phyloP scores from a whole-genome alignment of 352 stramenopile genomes.

The Pythium dissimile region DNA sequence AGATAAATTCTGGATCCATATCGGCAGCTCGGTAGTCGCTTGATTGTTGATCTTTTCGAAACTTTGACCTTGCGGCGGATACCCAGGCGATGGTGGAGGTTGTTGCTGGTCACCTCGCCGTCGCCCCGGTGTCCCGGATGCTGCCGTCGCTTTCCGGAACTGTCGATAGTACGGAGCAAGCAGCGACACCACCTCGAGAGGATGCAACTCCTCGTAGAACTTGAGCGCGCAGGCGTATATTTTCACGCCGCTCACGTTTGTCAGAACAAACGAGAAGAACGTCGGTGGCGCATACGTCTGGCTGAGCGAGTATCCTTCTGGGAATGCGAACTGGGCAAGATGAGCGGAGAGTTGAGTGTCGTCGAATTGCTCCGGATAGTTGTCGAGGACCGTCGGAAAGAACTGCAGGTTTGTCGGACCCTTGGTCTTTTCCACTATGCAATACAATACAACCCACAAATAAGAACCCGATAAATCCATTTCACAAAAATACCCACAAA shows the following conservation, averaged over 20 bases:
- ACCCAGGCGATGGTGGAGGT: background rate
- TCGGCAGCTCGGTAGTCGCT: constrained; percentile 45
- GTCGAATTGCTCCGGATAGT: constrained; percentile 55
- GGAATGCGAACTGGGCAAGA: constrained; percentile 78
- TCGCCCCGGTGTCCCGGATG: background rate
- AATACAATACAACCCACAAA: background rate
- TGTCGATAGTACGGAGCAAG: constrained; percentile 41
- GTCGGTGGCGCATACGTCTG: constrained; percentile 51
- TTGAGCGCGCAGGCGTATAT: constrained; percentile 78
- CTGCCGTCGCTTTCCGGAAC: background rate
- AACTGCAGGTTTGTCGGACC: constrained; percentile 72
- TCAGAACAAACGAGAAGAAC: constrained; percentile 85
- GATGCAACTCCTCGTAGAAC: constrained; percentile 81
- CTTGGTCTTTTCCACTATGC: constrained; percentile 66
- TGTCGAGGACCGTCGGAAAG: constrained; percentile 55
- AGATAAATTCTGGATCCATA: constrained; percentile 73
- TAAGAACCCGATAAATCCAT: too few relatives aligned
- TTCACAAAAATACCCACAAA: background rate
- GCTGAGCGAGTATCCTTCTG: constrained; percentile 63
- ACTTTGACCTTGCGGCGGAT: background rate
- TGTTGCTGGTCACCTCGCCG: constrained; percentile 1
- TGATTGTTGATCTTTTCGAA: constrained; percentile 38
- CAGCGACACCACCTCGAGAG: constrained; percentile 75
- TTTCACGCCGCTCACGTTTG: constrained; percentile 74
- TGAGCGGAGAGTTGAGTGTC: constrained; percentile 61